Percentiles rank a stretch among this genome's conserved stretches.
Evolutionary conservation across 169 alveolate genomes (phyloP).

Genomic region (Cryptosporidium parvum): DNA sequence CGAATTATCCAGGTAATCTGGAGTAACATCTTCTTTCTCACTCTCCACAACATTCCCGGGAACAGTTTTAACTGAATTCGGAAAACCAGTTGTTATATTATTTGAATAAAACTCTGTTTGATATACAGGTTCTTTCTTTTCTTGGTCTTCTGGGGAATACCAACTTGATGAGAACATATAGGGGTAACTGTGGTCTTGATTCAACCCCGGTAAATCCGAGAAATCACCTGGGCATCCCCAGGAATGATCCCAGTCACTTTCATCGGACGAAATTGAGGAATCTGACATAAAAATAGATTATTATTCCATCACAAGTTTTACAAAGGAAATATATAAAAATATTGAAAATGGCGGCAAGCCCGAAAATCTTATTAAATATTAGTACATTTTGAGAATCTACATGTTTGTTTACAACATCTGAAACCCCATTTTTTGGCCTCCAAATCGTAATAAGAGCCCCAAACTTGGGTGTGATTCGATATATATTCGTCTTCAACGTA

Average conservation of each 20-base stretch:
- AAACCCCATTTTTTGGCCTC: constrained; percentile 89
- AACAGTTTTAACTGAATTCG: constrained; percentile 65
- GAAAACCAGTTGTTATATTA: not conserved
- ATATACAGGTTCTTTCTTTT: constrained; percentile 19
- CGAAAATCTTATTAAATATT: not conserved
- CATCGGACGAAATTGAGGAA: constrained; percentile 65
- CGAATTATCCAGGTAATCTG: constrained; percentile 11
- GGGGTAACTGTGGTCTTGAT: constrained; percentile 21
- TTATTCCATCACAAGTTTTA: constrained; percentile 26
- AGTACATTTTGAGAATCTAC: constrained; percentile 49
- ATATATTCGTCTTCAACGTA: constrained; percentile 86
- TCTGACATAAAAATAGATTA: constrained; percentile 43
- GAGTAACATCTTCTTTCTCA: constrained; percentile 18
- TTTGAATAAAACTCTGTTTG: constrained; percentile 12
- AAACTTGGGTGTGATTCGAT: constrained; percentile 87
- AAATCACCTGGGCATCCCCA: constrained; percentile 48
- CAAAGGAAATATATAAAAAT: not conserved
- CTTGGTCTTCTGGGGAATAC: constrained; percentile 51
- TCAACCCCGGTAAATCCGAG: constrained; percentile 31
- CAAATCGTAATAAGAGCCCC: constrained; percentile 89
- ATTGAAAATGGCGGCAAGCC: constrained; percentile 38
- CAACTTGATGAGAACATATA: constrained; percentile 15
- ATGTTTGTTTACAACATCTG: constrained; percentile 84
- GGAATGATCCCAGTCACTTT: constrained; percentile 64
- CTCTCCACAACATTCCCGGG: constrained; percentile 59